These are phyloP conservation scores for Yamadazyma atlantica DNA, from an alignment of 1,139 yeast species.

Conservation along the genomic window DNA sequence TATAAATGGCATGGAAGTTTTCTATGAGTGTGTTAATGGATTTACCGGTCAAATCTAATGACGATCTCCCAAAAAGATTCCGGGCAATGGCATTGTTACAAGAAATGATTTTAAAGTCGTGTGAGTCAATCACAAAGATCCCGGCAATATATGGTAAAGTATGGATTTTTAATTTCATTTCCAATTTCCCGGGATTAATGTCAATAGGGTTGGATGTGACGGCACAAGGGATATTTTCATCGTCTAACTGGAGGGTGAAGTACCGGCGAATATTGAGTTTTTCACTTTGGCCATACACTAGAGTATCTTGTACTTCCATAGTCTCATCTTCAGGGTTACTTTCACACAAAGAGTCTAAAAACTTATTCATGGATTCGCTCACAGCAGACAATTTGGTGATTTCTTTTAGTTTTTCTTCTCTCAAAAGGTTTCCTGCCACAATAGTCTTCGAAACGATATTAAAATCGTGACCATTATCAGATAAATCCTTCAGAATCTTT, in stretches of 20 bases:
- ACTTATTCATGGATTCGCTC: conserved; percentile 32
- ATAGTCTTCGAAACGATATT: conserved; percentile 36
- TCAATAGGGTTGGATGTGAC: conserved; percentile 61
- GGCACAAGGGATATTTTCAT: conserved; percentile 66
- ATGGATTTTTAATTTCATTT: conserved; percentile 60
- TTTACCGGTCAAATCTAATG: conserved; percentile 47
- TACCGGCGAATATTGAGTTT: conserved; percentile 58
- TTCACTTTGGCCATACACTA: conserved; percentile 38
- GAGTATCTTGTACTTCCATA: conserved; percentile 7
- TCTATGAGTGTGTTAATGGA: conserved; percentile 65
- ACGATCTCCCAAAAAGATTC: conserved; percentile 69
- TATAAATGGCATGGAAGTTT: conserved; percentile 55
- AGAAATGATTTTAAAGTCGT: conserved; percentile 49
- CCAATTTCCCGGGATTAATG: conserved; percentile 35
- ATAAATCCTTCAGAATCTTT: conserved; percentile 38
- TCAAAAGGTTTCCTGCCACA: conserved; percentile 42
- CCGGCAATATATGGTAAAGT: conserved; percentile 88
- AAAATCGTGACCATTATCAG: conserved; percentile 14
- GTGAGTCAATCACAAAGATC: conserved; percentile 64
- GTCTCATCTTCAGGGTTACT: conserved; percentile 14
- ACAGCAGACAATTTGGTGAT: conserved; percentile 26
- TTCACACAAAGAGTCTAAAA: conserved; percentile 15
- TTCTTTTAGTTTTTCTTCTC: conserved; percentile 19
- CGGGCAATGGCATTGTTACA: conserved; percentile 80
- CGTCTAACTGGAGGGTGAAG: conserved; percentile 52